A percentile compares a stretch with the other conserved stretches of the same genome.
phyloP scores from a whole-genome alignment of 805 yeast species.

The Yamadazyma kitorensis region DNA sequence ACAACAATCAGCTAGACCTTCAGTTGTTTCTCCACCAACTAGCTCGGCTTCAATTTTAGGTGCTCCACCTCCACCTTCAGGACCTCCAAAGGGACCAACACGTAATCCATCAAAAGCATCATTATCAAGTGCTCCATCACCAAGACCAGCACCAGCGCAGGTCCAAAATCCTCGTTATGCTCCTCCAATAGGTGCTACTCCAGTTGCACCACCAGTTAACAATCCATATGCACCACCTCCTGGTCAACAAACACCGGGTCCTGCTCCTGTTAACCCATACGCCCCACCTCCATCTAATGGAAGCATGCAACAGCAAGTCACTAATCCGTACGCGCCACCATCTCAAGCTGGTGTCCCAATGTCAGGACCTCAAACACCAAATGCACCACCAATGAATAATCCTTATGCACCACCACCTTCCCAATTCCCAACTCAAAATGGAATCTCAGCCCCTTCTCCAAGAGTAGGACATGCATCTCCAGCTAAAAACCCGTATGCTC shows the following conservation, averaged over 20 bases:
- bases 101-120: conserved; percentile 23
- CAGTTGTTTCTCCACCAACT: conserved; percentile 7
- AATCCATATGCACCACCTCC: conserved; percentile 27
- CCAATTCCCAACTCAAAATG: conserved; percentile 6
- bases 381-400: too few relatives aligned
- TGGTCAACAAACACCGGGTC: conserved; percentile 25
- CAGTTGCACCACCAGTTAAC: conserved; percentile 21
- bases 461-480: conserved; percentile 1
- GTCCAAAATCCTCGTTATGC: conserved; percentile 34
- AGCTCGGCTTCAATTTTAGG: conserved; percentile 2
- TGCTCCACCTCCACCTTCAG: conserved; percentile 6
- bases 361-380: conserved; percentile 7
- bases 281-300: conserved; percentile 15
- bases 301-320: conserved; percentile 6
- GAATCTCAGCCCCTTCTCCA: conserved; percentile 10
- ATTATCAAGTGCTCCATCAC: conserved; percentile 13
- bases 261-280: conserved; percentile 20
- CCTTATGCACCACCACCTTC: conserved; percentile 8
- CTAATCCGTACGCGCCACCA: conserved; percentile 11
- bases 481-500: conserved; percentile 14
- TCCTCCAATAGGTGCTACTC: conserved; percentile 17
- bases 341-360: conserved; percentile 1
- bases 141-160: conserved; percentile 21
- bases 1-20: conserved; percentile 18
- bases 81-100: conserved; percentile 21